phyloP scores from a whole-genome alignment of 345 rosid genomes.

The Anastatica hierochuntica region DNA sequence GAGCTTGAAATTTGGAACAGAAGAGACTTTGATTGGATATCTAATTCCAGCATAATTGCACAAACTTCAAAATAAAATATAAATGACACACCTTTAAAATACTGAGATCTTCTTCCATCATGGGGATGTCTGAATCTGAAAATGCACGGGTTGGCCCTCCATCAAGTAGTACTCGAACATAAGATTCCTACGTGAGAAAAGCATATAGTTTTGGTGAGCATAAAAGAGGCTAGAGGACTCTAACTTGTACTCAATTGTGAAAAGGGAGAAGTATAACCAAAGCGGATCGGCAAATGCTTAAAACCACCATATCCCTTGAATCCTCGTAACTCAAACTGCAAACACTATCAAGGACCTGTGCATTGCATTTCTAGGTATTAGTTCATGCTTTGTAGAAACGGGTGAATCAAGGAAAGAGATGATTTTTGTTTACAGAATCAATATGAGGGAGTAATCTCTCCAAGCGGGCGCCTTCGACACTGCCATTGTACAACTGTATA shows the following conservation, averaged over 20 bases:
- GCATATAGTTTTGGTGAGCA: neutral
- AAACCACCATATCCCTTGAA: conserved; percentile 72
- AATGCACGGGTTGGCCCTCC: conserved; percentile 95
- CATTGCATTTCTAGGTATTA: conserved; percentile 13
- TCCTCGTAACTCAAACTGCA: conserved; percentile 70
- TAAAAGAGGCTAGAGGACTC: neutral
- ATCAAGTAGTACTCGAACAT: conserved; percentile 71
- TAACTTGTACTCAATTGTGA: neutral
- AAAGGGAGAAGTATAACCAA: conserved; percentile 33
- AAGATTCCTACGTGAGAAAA: conserved; percentile 52
- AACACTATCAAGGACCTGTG: conserved; percentile 67
- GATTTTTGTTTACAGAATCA: conserved; percentile 53
- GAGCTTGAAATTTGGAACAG: neutral
- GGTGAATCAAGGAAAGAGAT: conserved; percentile 6
- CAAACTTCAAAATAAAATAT: neutral
- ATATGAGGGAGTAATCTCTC: conserved; percentile 61
- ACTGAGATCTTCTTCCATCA: conserved; percentile 80
- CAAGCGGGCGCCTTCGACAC: conserved; percentile 69
- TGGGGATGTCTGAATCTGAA: conserved; percentile 57
- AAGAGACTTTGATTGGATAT: neutral
- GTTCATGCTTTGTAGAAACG: conserved; percentile 1
- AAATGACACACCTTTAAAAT: conserved; percentile 48
- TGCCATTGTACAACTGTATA: conserved; percentile 54
- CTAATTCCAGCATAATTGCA: neutral
- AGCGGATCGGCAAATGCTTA: conserved; percentile 65